Conservation (phyloP, 768 basidiomycete genomes). For the Podaxis sp. region DNA sequence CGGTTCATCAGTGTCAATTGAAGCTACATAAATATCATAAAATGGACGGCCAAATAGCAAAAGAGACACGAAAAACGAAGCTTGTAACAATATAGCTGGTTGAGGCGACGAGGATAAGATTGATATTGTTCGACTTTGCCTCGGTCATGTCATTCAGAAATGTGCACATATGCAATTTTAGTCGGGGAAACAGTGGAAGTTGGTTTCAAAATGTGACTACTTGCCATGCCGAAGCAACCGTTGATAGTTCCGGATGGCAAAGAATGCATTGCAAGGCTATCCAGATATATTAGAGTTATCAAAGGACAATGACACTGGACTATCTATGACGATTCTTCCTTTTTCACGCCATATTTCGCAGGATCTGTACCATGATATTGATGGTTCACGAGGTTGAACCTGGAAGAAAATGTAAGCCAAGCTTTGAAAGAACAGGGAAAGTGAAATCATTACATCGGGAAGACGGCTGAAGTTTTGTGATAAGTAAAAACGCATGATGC, state of each 20-base stretch:
- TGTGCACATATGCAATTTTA: neutral
- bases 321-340: slow-evolving; percentile 22
- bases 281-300: slow-evolving; percentile 3
- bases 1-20: neutral
- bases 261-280: neutral
- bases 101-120: neutral
- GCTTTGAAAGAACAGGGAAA: neutral
- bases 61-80: too few species aligned
- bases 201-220: neutral
- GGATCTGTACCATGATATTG: slow-evolving; percentile 81
- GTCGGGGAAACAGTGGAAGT: neutral
- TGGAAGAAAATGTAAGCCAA: slow-evolving; percentile 25
- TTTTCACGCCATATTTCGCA: slow-evolving; percentile 63
- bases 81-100: neutral
- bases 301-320: neutral
- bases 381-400: slow-evolving; percentile 96
- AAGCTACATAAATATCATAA: neutral
- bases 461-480: slow-evolving; percentile 40
- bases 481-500: slow-evolving; percentile 11
- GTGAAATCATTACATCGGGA: slow-evolving; percentile 24
- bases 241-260: neutral
- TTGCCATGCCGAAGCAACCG: neutral
- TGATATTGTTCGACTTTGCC: neutral
- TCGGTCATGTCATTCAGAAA: neutral
- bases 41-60: neutral